Percentiles rank a stretch among this genome's conserved stretches.
Conservation (phyloP, 108 stramenopile genomes). For the Cyclotella kingstonii region DNA sequence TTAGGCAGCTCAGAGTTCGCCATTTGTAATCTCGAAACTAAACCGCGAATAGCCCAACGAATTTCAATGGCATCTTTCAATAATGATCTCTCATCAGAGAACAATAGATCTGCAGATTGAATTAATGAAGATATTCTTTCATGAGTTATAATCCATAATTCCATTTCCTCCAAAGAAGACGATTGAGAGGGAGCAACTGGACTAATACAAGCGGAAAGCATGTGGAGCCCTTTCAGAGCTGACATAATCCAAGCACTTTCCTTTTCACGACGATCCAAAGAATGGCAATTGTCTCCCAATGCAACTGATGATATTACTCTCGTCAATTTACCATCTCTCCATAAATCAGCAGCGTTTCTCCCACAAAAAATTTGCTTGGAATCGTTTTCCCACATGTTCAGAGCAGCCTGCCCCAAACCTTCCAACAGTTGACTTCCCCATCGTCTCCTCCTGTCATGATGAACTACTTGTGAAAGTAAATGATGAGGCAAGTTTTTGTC, state of each 20-base stretch:
- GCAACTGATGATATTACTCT: slow-evolving; percentile 51
- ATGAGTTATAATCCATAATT: slow-evolving; percentile 26
- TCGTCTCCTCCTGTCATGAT: slow-evolving; percentile 68
- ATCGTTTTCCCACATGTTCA: slow-evolving; percentile 21
- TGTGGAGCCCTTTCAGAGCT: slow-evolving; percentile 49
- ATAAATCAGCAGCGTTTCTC: not conserved
- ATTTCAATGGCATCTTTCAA: slow-evolving; percentile 56
- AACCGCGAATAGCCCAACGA: slow-evolving; percentile 55
- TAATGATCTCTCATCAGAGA: slow-evolving; percentile 19
- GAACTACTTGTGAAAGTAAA: slow-evolving; percentile 52
- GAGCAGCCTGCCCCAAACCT: slow-evolving; percentile 43
- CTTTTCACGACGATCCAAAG: slow-evolving; percentile 42
- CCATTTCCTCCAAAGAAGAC: slow-evolving; percentile 5
- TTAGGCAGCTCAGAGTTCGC: slow-evolving; percentile 5
- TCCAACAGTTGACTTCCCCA: slow-evolving; percentile 57
- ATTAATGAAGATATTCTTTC: slow-evolving; percentile 37
- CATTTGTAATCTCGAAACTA: slow-evolving; percentile 40
- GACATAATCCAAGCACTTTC: slow-evolving; percentile 46
- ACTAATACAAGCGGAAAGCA: slow-evolving; percentile 31
- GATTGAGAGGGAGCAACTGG: slow-evolving; percentile 16
- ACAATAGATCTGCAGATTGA: slow-evolving; percentile 31
- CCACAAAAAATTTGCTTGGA: not conserved
- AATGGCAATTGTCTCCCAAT: slow-evolving; percentile 7
- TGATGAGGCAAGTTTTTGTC: slow-evolving; percentile 58
- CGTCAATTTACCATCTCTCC: slow-evolving; percentile 29